Evolutionary conservation across 148 eudicot genomes (phyloP).

Genomic region (Vaccinium myrtillus): DNA sequence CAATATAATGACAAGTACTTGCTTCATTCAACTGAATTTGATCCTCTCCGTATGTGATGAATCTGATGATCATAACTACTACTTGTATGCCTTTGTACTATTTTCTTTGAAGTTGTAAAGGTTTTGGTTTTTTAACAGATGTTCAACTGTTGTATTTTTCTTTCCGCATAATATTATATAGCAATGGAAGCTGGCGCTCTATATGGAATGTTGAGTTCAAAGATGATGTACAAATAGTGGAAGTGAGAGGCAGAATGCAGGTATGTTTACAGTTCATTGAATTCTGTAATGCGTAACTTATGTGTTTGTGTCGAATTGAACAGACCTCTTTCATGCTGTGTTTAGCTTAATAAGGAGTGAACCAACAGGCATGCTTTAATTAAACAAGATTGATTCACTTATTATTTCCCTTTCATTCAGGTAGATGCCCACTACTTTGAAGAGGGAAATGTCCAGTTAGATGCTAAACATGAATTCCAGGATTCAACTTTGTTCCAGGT

Average conservation of each 20-base stretch:
- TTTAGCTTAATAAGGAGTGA: neutral
- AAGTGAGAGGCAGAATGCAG: slow-evolving; percentile 82
- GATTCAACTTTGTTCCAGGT: slow-evolving; percentile 95
- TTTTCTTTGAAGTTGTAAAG: neutral
- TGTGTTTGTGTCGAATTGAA: neutral
- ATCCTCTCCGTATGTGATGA: neutral
- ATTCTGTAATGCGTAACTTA: neutral
- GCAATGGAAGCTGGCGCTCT: slow-evolving; percentile 98
- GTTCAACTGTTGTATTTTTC: neutral
- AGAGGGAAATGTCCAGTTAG: slow-evolving; percentile 99
- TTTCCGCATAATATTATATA: slow-evolving; percentile 22
- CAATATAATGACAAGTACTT: neutral
- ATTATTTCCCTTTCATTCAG: slow-evolving; percentile 36
- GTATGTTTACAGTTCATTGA: slow-evolving; percentile 28
- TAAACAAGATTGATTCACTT: neutral
- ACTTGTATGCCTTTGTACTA: neutral
- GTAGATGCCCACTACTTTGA: slow-evolving; percentile 97
- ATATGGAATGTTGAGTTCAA: slow-evolving; percentile 80
- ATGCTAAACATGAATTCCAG: slow-evolving; percentile 82
- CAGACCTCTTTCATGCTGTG: neutral
- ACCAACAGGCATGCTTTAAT: neutral
- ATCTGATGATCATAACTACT: neutral
- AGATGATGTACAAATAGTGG: slow-evolving; percentile 78
- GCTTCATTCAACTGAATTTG: neutral
- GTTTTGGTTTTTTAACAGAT: neutral